Evolutionary conservation across 139 green algal genomes (phyloP), one percentile per base, ranked within the genome.

Genomic region (Eudorina sp.): DNA sequence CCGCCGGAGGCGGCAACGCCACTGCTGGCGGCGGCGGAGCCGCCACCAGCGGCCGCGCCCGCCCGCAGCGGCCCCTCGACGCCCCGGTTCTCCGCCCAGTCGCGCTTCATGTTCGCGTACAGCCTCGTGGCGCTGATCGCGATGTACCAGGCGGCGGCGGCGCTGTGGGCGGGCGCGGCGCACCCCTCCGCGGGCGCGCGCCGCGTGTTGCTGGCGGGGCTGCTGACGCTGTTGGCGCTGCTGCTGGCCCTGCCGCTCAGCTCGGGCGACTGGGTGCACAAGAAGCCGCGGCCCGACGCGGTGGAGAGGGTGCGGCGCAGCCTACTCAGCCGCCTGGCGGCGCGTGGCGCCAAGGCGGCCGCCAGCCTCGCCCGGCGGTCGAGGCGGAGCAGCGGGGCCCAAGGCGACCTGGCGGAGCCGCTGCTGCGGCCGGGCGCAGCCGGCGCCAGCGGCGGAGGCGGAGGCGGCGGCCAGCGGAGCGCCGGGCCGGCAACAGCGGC

Each of bases 131-230:
- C 45, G 19, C 48, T 90, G 21, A 34, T 96, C 38, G 94, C 92
- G 2, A 51, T 95, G 2, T 96, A 90, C 87, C 92, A 96, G 46
- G 92, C 91, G 34, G 78, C 40, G 2, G 76, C 78, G 40, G 78
- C 86, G 25, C 82, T 93, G 31, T 51, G 75, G 41, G 25, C 84
- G 9, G 86, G 31, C 8, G 53, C 62, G 51, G 23, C 70, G 25
- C 43, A 90, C 29, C 38, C 66, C 48, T 43, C n/a, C 8, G 25
- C 11, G 23, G 4, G 29, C 43, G 70, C 80, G 0, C 81, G 55
- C 27, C 45, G 73, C 16, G 40, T 46, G 2, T 21, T 91, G 16
- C 73, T 81, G 8, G 86, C 45, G 0, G 90, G 90, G 27, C 88
- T 92, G 31, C n/a, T 89, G 25, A 43, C 90, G 45, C 88, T 96